phyloP scores from a whole-genome alignment of 805 yeast species.

The Wickerhamiella nectarea region DNA sequence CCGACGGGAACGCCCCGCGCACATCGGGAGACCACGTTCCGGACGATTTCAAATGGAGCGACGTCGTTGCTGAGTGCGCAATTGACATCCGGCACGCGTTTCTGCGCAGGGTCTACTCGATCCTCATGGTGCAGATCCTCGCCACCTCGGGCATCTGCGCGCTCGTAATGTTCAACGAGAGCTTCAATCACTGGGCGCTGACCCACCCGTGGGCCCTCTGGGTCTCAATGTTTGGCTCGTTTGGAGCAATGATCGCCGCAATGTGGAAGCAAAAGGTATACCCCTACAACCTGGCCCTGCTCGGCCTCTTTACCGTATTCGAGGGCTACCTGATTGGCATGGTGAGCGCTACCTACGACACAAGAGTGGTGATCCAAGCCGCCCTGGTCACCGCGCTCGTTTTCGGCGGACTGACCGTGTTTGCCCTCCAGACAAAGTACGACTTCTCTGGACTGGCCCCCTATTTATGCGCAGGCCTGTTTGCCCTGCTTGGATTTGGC shows the following conservation, averaged over 20 bases:
- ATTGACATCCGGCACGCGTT: conserved; percentile 62
- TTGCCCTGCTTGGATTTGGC: conserved; percentile 60
- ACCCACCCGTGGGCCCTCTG: conserved; percentile 45
- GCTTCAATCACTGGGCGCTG: conserved; percentile 41
- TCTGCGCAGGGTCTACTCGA: conserved; percentile 63
- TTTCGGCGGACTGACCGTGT: conserved; percentile 60
- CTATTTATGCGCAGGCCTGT: conserved; percentile 40
- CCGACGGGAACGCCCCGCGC: conserved; percentile 8
- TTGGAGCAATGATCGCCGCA: conserved; percentile 54
- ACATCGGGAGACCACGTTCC: conserved; percentile 21
- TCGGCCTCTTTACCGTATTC: conserved; percentile 54
- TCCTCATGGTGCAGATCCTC: conserved; percentile 50
- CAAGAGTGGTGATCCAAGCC: conserved; percentile 56
- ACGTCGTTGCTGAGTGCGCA: conserved; percentile 65
- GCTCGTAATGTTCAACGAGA: conserved; percentile 33
- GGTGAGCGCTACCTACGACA: conserved; percentile 47
- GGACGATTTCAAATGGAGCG: conserved; percentile 70
- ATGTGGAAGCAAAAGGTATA: conserved; percentile 49
- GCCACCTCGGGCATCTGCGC: conserved; percentile 47
- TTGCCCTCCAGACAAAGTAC: conserved; percentile 66
- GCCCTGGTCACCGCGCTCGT: conserved; percentile 52
- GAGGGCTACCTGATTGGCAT: conserved; percentile 66
- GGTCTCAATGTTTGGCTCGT: conserved; percentile 42
- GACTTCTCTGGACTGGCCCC: conserved; percentile 62
- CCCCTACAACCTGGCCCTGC: conserved; percentile 48